Base-by-base conservation (phyloP, 2,329 filamentous ascomycete genomes). In the Botrytis tulipae region DNA sequence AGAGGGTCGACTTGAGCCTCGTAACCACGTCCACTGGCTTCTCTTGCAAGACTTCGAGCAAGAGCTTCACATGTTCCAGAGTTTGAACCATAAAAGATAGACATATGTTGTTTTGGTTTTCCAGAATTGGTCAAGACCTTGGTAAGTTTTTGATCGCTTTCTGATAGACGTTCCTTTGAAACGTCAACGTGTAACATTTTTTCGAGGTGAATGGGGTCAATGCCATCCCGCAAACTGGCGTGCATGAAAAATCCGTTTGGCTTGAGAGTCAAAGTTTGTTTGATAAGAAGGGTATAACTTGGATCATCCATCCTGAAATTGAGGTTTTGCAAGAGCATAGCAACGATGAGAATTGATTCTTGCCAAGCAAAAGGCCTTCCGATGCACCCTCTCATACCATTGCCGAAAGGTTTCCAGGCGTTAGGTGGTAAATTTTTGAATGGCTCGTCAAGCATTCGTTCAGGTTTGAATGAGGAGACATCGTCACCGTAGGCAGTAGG, bases 281-380 rank as follows among this genome's bases (percentile, higher is more conserved):
- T 85, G 75, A 89, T 82, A 72, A 86, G 78, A 22, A 92, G 80
- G 54, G 85, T 79, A 76, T 92, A 92, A 75, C 83, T 84, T 0
- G 90, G 87, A 75, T 94, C 87, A 57, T 87, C 87, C 72, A 90
- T 81, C 67, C 85, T 84, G 74, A 94, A 88, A 76, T 93, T 87
- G 82, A 94, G 93, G 78, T 91, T 92, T 78, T 93, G 92, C 73
- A 94, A 83, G 14, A 93, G 80, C 77, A 92, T 85, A 0, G 90
- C 88, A 77, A 90, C 84, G 22, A 87, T 86, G 1, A 93, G 82
- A 10, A 91, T 80, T 2, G 87, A 85, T 81, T 95, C 93, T 79
- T 95, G 92, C 90, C 90, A 92, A 1, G 92, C 91, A 79, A 95
- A 94, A 0, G 89, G 86, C 1, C 91, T 84, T 6, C 93, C 93